Evolutionary conservation across 2,329 filamentous ascomycete genomes (phyloP), one percentile per base, ranked within the genome.

Genomic region (Calonectria montana): DNA sequence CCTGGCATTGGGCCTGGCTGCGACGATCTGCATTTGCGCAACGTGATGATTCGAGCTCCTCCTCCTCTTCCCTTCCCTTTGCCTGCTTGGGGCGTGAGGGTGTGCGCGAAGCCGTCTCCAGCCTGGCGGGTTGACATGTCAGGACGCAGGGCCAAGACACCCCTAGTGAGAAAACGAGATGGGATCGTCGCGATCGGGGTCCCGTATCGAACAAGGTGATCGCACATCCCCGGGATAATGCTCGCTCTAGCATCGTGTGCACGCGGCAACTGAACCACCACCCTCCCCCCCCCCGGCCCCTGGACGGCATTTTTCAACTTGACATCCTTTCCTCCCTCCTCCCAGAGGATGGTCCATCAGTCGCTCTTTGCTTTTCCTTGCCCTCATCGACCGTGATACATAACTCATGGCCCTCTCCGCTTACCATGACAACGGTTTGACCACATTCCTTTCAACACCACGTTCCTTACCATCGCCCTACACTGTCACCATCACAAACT

Each of bases 381-480:
- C 37, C 35, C 55, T 16, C 37, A n/a, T 41, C 18, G 27, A n/a
- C 27, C 39, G 50, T 48, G 50, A 67, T 67, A 65, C 59, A 69
- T 63, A 69, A 65, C 67, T 64, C 59, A 37, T 47, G 45, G 48
- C 35, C 59, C 9, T 39, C 59, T 59, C 23, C 59, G 45, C 18
- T 31, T 7, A 27, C 29, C 41, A 48, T 67, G 65, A 59, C 50
- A 61, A 67, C 39, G 50, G 65, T 55, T 16, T 63, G 65, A 43
- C 61, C 59, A 67, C 76, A 76, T 75, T 77, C 74, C 73, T 76
- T 75, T 70, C 57, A 62, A 61, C 48, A 75, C 73, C 69, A 77
- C 75, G 59, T 67, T 77, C 75, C 65, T 77, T 77, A 71, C 39
- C 21, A n/a, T 41, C 31, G 16, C 18, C 4, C 23, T 50, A 29